phyloP scores from a whole-genome alignment of 257 asterid genomes.

The Gardenia jasminoides region DNA sequence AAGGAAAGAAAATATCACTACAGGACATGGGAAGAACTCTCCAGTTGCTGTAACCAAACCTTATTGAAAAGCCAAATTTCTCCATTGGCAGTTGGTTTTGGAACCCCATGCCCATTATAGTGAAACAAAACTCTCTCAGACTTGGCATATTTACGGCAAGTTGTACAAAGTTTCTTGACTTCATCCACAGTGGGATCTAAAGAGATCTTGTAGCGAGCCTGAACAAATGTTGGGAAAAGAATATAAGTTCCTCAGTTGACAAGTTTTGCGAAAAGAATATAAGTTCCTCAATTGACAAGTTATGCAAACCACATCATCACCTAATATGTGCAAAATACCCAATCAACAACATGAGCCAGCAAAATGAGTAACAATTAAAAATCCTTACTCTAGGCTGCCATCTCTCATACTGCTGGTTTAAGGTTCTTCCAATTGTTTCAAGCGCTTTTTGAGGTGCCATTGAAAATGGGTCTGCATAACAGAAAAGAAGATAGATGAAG shows the following conservation, averaged over 20 bases:
- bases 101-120: slow-evolving; percentile 99
- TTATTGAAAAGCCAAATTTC: slow-evolving; percentile 96
- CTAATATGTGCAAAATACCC: neutral
- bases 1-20: slow-evolving; percentile 13
- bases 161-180: slow-evolving; percentile 86
- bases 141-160: slow-evolving; percentile 93
- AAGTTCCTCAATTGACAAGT: no score
- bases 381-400: slow-evolving; percentile 83
- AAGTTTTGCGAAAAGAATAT: no score
- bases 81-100: slow-evolving; percentile 95
- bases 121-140: slow-evolving; percentile 97
- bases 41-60: slow-evolving; percentile 39
- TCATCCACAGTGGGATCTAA: slow-evolving; percentile 96
- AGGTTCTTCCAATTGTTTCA: slow-evolving; percentile 57
- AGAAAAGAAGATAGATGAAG: neutral
- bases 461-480: slow-evolving; percentile 64
- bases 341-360: neutral
- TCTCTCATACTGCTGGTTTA: slow-evolving; percentile 61
- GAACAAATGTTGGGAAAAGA: slow-evolving; percentile 13
- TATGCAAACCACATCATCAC: neutral
- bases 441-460: slow-evolving; percentile 70
- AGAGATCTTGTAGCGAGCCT: slow-evolving; percentile 88
- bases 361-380: neutral
- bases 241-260: neutral
- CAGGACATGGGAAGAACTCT: slow-evolving; percentile 12